Evolutionary conservation across 768 basidiomycete species (phyloP).

Genomic region (Psilocybe cyanescens): DNA sequence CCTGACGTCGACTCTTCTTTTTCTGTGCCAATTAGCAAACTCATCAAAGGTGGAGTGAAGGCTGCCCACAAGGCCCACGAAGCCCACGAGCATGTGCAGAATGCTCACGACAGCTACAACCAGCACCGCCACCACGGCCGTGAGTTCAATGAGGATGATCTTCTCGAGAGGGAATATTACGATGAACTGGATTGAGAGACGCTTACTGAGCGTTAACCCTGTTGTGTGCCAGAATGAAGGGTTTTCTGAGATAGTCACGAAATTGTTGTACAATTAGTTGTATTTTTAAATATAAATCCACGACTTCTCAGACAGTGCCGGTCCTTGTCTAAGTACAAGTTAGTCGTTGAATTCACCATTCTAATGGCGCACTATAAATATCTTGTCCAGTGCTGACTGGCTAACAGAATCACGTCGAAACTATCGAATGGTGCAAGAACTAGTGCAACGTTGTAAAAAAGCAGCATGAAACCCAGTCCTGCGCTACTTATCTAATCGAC

Average conservation of each 20-base stretch:
- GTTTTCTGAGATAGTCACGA: not conserved
- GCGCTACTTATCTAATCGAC: no score
- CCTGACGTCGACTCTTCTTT: no score
- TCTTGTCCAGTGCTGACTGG: no score
- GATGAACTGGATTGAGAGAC: constrained; percentile 2
- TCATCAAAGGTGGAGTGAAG: constrained; percentile 10
- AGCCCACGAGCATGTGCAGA: constrained; percentile 1
- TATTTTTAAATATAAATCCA: not conserved
- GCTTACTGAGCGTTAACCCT: not conserved
- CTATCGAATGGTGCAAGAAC: no score
- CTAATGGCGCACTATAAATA: no score
- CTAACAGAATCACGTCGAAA: no score
- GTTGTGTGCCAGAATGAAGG: not conserved
- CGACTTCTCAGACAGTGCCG: not conserved
- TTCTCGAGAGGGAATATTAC: constrained; percentile 7
- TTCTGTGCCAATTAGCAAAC: not conserved
- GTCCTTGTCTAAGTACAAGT: no score
- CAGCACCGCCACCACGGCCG: not conserved
- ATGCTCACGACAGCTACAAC: not conserved
- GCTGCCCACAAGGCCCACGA: constrained; percentile 11
- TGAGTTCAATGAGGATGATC: constrained; percentile 1
- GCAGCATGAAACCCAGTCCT: no score
- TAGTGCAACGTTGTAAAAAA: no score
- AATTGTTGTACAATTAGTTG: constrained; percentile 5
- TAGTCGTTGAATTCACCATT: no score